Conservation (phyloP, 768 basidiomycete genomes). For the Rhizopogon vesiculosus region DNA sequence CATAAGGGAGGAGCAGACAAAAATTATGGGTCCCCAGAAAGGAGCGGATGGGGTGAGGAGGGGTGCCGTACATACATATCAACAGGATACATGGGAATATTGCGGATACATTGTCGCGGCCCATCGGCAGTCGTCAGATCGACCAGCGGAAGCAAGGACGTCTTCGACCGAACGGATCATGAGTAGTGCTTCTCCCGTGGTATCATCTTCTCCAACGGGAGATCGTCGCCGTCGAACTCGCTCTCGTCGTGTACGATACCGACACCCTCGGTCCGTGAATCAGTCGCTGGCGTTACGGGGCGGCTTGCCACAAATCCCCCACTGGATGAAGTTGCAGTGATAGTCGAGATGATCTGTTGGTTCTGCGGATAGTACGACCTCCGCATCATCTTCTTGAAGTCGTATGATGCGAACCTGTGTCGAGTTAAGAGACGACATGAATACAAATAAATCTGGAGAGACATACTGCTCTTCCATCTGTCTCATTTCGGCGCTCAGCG, state of each 20-base stretch:
- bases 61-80: not conserved
- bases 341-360: slow-evolving; percentile 55
- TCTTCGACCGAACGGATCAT: slow-evolving; percentile 23
- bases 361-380: slow-evolving; percentile 89
- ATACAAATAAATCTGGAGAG: slow-evolving; percentile 3
- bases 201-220: slow-evolving; percentile 35
- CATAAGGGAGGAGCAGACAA: not conserved
- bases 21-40: not conserved
- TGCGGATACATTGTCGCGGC: not conserved
- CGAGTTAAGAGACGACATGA: slow-evolving; percentile 1
- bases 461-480: slow-evolving; percentile 97
- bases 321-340: slow-evolving; percentile 72
- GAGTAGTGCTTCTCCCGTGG: slow-evolving; percentile 47
- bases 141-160: not conserved
- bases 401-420: slow-evolving; percentile 81
- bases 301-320: slow-evolving; percentile 67
- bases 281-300: slow-evolving; percentile 58
- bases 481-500: slow-evolving; percentile 85
- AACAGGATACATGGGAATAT: not conserved
- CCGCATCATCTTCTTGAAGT: slow-evolving; percentile 88
- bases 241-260: slow-evolving; percentile 37
- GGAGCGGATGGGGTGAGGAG: not conserved
- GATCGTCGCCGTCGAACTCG: slow-evolving; percentile 35
- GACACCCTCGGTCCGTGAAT: slow-evolving; percentile 41
- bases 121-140: not conserved